These are phyloP conservation scores for Puya raimondii DNA, from an alignment of 176 grass and related monocot genomes.

Conservation along the genomic window DNA sequence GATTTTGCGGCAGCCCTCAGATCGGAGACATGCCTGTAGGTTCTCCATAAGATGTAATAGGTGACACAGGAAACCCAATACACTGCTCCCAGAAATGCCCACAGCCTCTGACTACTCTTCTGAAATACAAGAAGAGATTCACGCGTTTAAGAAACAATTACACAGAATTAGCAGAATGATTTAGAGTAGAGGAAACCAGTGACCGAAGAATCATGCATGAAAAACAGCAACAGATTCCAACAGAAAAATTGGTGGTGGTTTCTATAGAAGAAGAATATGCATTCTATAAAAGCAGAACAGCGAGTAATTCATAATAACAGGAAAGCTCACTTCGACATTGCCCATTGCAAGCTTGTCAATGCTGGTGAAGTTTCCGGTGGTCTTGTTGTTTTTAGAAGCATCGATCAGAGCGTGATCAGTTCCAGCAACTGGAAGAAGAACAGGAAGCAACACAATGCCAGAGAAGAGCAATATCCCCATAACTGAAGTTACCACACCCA, in stretches of 20 bases:
- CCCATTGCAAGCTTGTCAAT: constrained; percentile 68
- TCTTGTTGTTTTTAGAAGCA: background rate
- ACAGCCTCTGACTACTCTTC: constrained; percentile 29
- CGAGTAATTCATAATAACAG: background rate
- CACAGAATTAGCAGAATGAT: background rate
- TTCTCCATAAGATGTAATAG: constrained; percentile 76
- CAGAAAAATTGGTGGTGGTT: background rate
- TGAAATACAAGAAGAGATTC: constrained; percentile 28
- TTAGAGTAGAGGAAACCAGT: background rate
- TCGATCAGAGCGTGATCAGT: constrained; percentile 31
- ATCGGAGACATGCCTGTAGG: constrained; percentile 76
- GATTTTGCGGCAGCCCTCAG: constrained; percentile 63
- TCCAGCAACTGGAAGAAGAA: constrained; percentile 62
- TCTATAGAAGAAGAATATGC: background rate
- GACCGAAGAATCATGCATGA: background rate
- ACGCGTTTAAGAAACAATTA: background rate
- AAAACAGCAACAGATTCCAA: background rate
- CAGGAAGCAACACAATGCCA: constrained; percentile 60
- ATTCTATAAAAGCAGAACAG: constrained; percentile 1
- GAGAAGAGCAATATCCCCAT: constrained; percentile 64
- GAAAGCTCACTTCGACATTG: constrained; percentile 51
- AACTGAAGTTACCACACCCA: constrained; percentile 34
- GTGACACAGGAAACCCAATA: constrained; percentile 89
- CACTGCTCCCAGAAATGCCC: constrained; percentile 63
- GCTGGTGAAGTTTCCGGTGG: constrained; percentile 11